Conservation (phyloP, 768 basidiomycete genomes). For the Pleurotus giganteus region DNA sequence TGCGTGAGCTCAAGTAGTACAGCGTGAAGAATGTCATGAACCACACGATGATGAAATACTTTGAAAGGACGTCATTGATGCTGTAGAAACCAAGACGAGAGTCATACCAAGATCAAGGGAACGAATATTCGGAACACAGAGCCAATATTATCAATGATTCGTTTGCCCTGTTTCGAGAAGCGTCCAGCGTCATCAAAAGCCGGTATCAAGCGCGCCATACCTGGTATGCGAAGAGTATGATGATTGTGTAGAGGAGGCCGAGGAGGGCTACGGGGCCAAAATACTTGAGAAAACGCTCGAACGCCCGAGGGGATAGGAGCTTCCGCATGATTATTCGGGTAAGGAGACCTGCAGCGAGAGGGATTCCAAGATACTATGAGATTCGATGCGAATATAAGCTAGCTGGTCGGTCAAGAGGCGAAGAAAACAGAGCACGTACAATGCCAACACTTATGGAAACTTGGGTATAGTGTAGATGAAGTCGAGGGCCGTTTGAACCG, state of each 20-base stretch:
- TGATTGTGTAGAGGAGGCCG: conserved; percentile 79
- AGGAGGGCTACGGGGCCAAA: conserved; percentile 71
- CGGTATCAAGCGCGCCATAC: background rate
- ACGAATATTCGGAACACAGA: conserved; percentile 80
- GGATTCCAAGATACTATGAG: conserved; percentile 77
- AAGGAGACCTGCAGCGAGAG: conserved; percentile 65
- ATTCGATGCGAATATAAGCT: background rate
- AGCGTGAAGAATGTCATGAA: conserved; percentile 55
- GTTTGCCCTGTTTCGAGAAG: conserved; percentile 34
- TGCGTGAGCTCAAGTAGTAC: conserved; percentile 41
- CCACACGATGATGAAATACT: conserved; percentile 81
- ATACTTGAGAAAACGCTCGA: conserved; percentile 61
- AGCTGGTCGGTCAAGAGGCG: background rate
- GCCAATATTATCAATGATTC: conserved; percentile 71
- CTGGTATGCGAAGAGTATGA: conserved; percentile 73
- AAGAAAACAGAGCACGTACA: conserved; percentile 37
- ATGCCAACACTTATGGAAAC: conserved; percentile 71
- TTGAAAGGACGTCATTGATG: background rate
- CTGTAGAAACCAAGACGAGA: background rate
- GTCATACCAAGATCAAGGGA: conserved; percentile 54
- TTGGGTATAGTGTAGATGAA: conserved; percentile 54
- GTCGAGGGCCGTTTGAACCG: conserved; percentile 28
- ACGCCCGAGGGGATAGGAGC: conserved; percentile 42
- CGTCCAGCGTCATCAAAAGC: background rate
- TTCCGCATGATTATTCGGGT: conserved; percentile 59